A percentile compares a stretch with the other conserved stretches of the same genome.
Evolutionary conservation across 2,329 filamentous ascomycete species (phyloP).

Genomic region (Emmonsia crescens): DNA sequence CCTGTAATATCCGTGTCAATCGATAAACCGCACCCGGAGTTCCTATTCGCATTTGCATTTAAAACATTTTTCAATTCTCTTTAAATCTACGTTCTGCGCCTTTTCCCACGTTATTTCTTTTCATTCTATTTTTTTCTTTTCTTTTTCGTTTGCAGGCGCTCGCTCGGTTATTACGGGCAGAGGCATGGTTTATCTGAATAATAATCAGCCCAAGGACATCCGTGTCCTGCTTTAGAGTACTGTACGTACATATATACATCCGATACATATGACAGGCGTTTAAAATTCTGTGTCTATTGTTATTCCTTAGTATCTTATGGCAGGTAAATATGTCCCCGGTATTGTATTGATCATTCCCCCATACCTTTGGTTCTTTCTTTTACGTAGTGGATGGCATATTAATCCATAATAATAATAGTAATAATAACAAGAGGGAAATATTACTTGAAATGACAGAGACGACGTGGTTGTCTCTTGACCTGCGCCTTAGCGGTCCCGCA

Average conservation of each 20-base stretch:
- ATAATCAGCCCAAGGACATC: too few species aligned
- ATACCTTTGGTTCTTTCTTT: too few species aligned
- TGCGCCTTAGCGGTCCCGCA: too few species aligned
- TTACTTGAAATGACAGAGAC: background rate
- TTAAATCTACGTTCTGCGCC: background rate
- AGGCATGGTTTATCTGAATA: background rate
- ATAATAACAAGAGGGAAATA: background rate
- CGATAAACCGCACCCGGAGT: background rate
- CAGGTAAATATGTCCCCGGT: too few species aligned
- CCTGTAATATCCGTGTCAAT: background rate
- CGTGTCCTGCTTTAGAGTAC: background rate
- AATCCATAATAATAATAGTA: background rate
- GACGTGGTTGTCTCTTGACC: background rate
- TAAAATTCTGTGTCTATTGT: background rate
- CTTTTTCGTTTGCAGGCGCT: background rate
- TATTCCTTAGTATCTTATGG: background rate
- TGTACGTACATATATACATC: background rate
- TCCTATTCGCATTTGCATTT: background rate
- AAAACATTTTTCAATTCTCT: background rate
- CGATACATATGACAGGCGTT: background rate
- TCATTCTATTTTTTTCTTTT: too few species aligned
- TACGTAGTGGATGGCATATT: background rate
- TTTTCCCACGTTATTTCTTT: background rate
- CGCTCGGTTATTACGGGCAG: background rate
- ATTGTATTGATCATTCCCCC: too few species aligned